A percentile compares a stretch with the other conserved stretches of the same genome.
These are phyloP conservation scores for Takashimella koratensis DNA, from an alignment of 1,284 basidiomycete species.

Conservation along the genomic window DNA sequence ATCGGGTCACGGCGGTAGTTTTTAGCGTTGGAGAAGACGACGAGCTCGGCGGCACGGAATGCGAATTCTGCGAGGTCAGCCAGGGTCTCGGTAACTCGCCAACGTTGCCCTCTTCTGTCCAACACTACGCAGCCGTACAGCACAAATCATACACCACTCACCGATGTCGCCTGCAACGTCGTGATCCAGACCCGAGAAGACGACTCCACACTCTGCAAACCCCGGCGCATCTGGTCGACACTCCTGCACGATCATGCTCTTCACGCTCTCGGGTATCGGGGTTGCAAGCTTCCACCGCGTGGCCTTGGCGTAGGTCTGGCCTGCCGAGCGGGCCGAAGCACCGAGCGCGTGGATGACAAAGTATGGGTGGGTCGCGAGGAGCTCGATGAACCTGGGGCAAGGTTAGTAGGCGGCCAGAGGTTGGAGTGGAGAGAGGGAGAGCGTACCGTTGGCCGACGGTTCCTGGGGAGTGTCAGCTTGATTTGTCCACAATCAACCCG, in stretches of 20 bases:
- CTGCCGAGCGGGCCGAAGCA: conserved; percentile 83
- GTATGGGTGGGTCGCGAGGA: conserved; percentile 85
- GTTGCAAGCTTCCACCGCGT: conserved; percentile 87
- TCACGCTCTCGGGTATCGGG: conserved; percentile 67
- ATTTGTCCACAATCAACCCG: background rate
- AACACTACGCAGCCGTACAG: background rate
- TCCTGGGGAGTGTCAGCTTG: conserved; percentile 20
- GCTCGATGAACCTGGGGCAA: conserved; percentile 66
- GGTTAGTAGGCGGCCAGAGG: background rate
- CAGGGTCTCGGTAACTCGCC: background rate
- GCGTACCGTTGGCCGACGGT: conserved; percentile 79
- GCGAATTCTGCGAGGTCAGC: conserved; percentile 62
- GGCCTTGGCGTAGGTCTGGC: conserved; percentile 73
- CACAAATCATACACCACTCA: conserved; percentile 49
- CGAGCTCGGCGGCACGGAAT: conserved; percentile 81
- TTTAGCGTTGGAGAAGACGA: conserved; percentile 97
- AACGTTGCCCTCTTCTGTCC: background rate
- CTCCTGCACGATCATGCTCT: conserved; percentile 68
- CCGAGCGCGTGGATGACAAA: conserved; percentile 84
- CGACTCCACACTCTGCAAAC: conserved; percentile 77
- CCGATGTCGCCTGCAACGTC: conserved; percentile 94
- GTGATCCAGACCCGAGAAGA: conserved; percentile 93
- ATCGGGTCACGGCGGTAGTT: conserved; percentile 90
- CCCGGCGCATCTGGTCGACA: conserved; percentile 65
- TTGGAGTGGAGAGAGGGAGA: background rate